These are phyloP conservation scores for Pulveroboletus sp. DNA, from an alignment of 768 basidiomycete genomes.

Conservation along the genomic window DNA sequence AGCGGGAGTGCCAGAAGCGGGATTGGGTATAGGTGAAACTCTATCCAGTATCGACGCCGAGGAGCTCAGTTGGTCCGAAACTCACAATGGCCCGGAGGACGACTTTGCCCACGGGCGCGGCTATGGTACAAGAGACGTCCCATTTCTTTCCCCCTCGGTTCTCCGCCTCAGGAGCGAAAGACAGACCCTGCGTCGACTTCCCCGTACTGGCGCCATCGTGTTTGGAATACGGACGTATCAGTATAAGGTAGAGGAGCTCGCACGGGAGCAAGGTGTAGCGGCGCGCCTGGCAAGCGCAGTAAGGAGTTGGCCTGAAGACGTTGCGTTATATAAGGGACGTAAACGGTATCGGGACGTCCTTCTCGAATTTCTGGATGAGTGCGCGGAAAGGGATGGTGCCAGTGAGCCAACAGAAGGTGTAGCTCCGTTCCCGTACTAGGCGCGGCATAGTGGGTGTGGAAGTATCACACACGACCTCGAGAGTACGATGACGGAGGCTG, in stretches of 20 bases:
- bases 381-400: constrained; percentile 18
- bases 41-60: constrained; percentile 48
- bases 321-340: constrained; percentile 34
- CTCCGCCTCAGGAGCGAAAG: constrained; percentile 61
- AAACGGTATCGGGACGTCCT: constrained; percentile 21
- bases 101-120: constrained; percentile 26
- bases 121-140: constrained; percentile 7
- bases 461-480: neutral
- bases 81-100: constrained; percentile 54
- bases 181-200: constrained; percentile 66
- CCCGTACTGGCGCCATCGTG: constrained; percentile 57
- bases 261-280: constrained; percentile 53
- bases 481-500: neutral
- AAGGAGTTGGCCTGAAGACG: constrained; percentile 64
- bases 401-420: constrained; percentile 11
- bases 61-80: constrained; percentile 61
- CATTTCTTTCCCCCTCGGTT: constrained; percentile 33
- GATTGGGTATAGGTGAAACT: constrained; percentile 6
- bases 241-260: constrained; percentile 49
- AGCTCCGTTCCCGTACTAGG: constrained; percentile 20
- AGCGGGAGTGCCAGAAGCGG: neutral
- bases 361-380: constrained; percentile 22
- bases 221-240: constrained; percentile 73
- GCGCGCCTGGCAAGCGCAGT: constrained; percentile 62
- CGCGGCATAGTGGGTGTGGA: neutral